Base-by-base conservation (phyloP, 2,329 filamentous ascomycete species). In the Botrytis galanthina region DNA sequence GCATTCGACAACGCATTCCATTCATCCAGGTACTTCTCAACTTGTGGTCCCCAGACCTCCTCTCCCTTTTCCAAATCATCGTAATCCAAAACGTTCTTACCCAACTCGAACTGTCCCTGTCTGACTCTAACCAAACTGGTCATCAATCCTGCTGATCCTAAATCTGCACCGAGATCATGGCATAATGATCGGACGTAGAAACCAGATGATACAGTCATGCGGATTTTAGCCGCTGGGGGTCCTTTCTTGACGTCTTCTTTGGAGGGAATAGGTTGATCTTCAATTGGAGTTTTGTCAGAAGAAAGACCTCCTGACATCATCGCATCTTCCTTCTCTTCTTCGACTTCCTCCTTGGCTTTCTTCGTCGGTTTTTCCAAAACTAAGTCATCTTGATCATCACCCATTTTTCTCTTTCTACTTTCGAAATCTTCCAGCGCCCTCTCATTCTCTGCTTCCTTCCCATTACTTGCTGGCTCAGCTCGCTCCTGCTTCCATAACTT, bases 181-280 rank as follows among this genome's bases (percentile, higher is more conserved):
- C 94, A 95, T 78, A 99, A 90, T 73, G 93, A 97, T 75, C 96
- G 92, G 22, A 99, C 95, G 82, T 99, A 99, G 86, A 98, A 99
- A 57, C 96, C 96, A 0, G 94, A 97, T 2, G 94, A 94, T 70
- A 98, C 95, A 0, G 93, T 97, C 89, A 99, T 94, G 73, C 92
- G 91, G 74, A 99, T 89, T 80, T 89, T 92, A 67, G 89, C 93
- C 0, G 95, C 96, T 1, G 95, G 90, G 1, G 94, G 90, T 0
- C 87, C 89, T 81, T 86, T 72, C 46, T 76, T 72, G 20, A 74
- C 70, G 32, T 71, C 48, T 70, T 71, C 66, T 54, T 75, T 69
- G 32, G 69, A 70, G 39, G 63, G 59, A 32, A 62, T 61, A 35
- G 63, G 48, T 62, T 68, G 46, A 14, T 60, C 67, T 29, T 29